Conservation (phyloP, 257 asterid species). For the Forsythia viridissima region DNA sequence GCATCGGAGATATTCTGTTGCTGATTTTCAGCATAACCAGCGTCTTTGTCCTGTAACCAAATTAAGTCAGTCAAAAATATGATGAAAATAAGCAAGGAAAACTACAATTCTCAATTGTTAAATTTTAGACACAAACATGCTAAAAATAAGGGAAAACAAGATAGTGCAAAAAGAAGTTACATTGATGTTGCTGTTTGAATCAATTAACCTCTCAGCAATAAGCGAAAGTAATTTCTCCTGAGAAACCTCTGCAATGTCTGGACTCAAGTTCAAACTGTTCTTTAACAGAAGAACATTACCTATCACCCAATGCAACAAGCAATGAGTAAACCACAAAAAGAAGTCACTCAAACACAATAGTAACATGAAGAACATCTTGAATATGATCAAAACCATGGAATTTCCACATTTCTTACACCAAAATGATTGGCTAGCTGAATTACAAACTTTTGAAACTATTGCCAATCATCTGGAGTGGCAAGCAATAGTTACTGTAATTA, state of each 20-base stretch:
- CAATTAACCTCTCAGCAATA: constrained; percentile 85
- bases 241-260: constrained; percentile 85
- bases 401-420: not conserved
- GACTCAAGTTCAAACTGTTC: constrained; percentile 78
- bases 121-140: constrained; percentile 1
- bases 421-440: not conserved
- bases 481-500: not conserved
- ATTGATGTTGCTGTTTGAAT: constrained; percentile 61
- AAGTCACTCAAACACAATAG: not conserved
- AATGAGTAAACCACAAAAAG: constrained; percentile 18
- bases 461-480: not conserved
- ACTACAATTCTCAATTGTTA: constrained; percentile 6
- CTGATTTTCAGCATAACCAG: constrained; percentile 78
- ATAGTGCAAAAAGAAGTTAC: constrained; percentile 40
- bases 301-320: constrained; percentile 32
- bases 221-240: constrained; percentile 90
- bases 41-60: constrained; percentile 68
- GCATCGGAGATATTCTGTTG: constrained; percentile 92
- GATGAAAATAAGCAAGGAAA: constrained; percentile 30
- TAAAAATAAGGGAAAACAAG: constrained; percentile 4
- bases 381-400: not conserved
- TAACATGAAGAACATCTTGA: not conserved
- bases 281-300: constrained; percentile 84
- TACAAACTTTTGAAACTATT: not conserved
- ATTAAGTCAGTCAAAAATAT: constrained; percentile 24